phyloP scores from a whole-genome alignment of 129 eudicot species.

The Pulicaria dysenterica region DNA sequence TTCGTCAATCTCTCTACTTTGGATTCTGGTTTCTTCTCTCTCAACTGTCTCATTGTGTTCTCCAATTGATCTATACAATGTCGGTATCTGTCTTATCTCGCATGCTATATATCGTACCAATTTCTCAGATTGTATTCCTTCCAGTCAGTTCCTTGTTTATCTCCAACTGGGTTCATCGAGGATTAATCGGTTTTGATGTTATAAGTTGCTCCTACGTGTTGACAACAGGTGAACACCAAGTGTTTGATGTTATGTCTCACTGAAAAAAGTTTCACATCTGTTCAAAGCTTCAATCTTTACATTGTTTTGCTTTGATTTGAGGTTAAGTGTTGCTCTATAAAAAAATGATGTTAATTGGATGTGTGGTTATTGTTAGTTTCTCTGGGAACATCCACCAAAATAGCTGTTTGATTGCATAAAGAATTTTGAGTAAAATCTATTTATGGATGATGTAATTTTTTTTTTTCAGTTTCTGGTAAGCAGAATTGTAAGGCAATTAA shows the following conservation, averaged over 20 bases:
- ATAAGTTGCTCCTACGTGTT: neutral
- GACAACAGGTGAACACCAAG: slow-evolving; percentile 34
- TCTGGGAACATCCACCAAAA: neutral
- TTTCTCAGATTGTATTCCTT: slow-evolving; percentile 10
- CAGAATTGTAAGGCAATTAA: slow-evolving; percentile 24
- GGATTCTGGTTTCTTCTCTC: slow-evolving; percentile 27
- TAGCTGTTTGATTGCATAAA: neutral
- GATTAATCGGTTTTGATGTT: neutral
- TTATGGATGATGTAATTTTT: neutral
- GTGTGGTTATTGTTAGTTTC: neutral
- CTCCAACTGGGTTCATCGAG: neutral
- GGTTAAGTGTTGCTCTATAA: too few species aligned
- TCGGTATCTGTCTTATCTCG: slow-evolving; percentile 22
- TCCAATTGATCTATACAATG: slow-evolving; percentile 44
- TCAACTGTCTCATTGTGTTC: slow-evolving; percentile 47
- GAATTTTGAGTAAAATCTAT: neutral
- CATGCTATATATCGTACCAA: slow-evolving; percentile 29
- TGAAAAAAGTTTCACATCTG: neutral
- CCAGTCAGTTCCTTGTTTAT: slow-evolving; percentile 17
- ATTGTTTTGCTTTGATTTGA: neutral
- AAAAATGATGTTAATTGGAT: neutral
- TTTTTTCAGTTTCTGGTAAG: slow-evolving; percentile 1
- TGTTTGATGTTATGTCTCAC: slow-evolving; percentile 31
- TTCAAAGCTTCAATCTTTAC: neutral
- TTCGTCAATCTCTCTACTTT: slow-evolving; percentile 29